phyloP scores from a whole-genome alignment of 1,284 basidiomycete genomes.

The Thelephora terrestris region DNA sequence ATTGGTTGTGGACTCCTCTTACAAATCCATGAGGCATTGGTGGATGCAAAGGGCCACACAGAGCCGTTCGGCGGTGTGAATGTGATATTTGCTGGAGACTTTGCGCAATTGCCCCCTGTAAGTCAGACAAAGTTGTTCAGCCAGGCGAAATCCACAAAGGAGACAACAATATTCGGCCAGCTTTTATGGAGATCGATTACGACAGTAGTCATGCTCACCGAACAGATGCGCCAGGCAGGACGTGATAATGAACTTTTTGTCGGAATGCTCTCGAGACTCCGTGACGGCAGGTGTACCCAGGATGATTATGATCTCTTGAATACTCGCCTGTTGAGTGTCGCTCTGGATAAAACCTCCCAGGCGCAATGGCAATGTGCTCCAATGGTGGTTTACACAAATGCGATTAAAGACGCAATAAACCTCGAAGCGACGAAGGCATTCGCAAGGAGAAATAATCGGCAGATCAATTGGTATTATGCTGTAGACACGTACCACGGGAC shows the following conservation, averaged over 20 bases:
- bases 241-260: conserved; percentile 12
- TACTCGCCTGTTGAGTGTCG: conserved; percentile 2
- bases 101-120: too few relatives aligned
- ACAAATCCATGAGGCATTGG: conserved; percentile 21
- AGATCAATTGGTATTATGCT: too few relatives aligned
- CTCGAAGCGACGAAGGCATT: conserved; percentile 12
- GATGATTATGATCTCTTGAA: conserved; percentile 8
- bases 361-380: conserved; percentile 15
- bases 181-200: too few relatives aligned
- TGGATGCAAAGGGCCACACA: conserved; percentile 15
- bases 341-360: not conserved
- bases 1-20: conserved; percentile 21
- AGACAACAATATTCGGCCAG: too few relatives aligned
- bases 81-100: conserved; percentile 29
- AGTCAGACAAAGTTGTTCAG: too few relatives aligned
- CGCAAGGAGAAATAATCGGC: conserved; percentile 6
- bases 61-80: conserved; percentile 28
- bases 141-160: too few relatives aligned
- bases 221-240: too few relatives aligned
- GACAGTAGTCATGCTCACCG: too few relatives aligned
- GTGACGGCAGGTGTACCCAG: conserved; percentile 8
- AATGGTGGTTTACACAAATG: conserved; percentile 14
- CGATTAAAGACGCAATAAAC: conserved; percentile 22
- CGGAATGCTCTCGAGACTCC: conserved; percentile 17
- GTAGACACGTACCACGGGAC: too few relatives aligned